Evolutionary conservation across 148 eudicot genomes (phyloP), one percentile per base, ranked within the genome.

Genomic region (Nepenthes mirabilis): DNA sequence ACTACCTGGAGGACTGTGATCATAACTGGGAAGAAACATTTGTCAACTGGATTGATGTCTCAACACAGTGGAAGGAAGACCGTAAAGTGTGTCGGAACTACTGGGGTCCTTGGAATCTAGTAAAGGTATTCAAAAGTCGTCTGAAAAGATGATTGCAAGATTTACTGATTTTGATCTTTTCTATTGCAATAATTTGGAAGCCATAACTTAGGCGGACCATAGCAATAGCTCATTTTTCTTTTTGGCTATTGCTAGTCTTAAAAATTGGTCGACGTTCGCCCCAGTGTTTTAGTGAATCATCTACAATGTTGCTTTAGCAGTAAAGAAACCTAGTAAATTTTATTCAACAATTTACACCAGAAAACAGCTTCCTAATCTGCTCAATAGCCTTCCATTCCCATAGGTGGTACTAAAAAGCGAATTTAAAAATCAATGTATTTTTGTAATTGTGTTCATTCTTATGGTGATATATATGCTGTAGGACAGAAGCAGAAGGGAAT

Each of bases 401-500:
- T 3, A 8, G 8, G 6, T 13, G 0, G 1, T 3, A 52, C 1
- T 3, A 12, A n/a, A 32, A 52, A 13, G 8, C 6, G 55, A 13
- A 52, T 1, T 52, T 6, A 32, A 52, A 11, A 52, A 23, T n/a
- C 32, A 52, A 14, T 52, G 14, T 52, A 33, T 23, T 3, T 40
- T 40, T 40, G 4, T 40, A 23, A 11, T 55, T 36, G 34, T 52
- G 36, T 37, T 45, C 45, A 64, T 67, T 61, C 75, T 75, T 69
- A 78, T 58, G 61, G 59, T 58, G 23, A 62, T 57, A 43, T 71
- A 45, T 47, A 72, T 65, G 69, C 70, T 81, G 83, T 91, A 91
- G 96, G 95, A 85, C 98, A 93, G 98, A 77, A 79, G 75, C 98
- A 93, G 66, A 87, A 88, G 74, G 98, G 96, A 65, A 90, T 91